Conservation (phyloP, 2,329 filamentous ascomycete species). For the Cladosporium phlei region DNA sequence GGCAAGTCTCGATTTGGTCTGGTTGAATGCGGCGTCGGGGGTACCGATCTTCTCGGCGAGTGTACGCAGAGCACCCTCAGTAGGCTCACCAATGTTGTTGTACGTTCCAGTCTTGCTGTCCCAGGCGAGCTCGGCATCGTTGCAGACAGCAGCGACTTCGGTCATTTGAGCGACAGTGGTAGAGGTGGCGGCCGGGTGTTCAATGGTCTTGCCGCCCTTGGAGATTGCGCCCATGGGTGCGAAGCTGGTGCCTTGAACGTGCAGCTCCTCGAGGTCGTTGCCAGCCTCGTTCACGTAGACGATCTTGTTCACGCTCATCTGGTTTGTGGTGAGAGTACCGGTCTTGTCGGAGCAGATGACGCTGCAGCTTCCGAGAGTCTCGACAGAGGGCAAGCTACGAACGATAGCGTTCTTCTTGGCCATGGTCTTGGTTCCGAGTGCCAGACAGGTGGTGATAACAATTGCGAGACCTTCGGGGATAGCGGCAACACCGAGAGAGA, state of each 20-base stretch:
- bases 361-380: conserved; percentile 97
- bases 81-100: conserved; percentile 86
- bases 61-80: conserved; percentile 86
- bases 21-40: conserved; percentile 58
- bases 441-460: conserved; percentile 97
- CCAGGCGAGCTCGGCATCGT: conserved; percentile 78
- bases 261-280: conserved; percentile 72
- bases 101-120: conserved; percentile 71
- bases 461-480: conserved; percentile 97
- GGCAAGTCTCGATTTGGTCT: conserved; percentile 44
- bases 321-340: conserved; percentile 94
- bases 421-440: conserved; percentile 96
- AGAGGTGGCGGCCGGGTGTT: conserved; percentile 66
- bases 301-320: conserved; percentile 96
- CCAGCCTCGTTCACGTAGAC: conserved; percentile 75
- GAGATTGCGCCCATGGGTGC: conserved; percentile 73
- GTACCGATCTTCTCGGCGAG: conserved; percentile 93
- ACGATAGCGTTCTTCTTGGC: conserved; percentile 97
- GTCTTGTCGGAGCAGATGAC: conserved; percentile 99
- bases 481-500: conserved; percentile 93
- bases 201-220: conserved; percentile 59
- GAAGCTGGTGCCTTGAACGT: conserved; percentile 91
- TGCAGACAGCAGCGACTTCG: conserved; percentile 71
- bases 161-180: conserved; percentile 74
- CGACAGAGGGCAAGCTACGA: conserved; percentile 89